A percentile compares a stretch with the other conserved stretches of the same genome.
These are phyloP conservation scores for Linderina pennispora DNA, from an alignment of 192 early-diverging fungal genomes.

Conservation along the genomic window DNA sequence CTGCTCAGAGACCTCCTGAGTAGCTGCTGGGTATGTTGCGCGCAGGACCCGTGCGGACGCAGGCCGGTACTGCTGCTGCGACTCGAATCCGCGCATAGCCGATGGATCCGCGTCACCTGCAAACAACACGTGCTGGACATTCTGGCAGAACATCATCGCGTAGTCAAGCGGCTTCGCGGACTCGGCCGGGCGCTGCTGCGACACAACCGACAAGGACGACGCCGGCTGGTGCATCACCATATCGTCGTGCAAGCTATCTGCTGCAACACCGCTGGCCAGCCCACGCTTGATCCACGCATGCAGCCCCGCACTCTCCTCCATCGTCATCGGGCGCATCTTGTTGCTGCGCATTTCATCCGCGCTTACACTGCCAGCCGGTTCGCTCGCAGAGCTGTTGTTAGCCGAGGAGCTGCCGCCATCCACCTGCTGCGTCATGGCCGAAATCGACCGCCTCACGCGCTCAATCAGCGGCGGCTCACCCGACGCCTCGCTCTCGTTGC, in stretches of 20 bases:
- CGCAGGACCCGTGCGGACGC: slow-evolving; percentile 11
- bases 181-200: not conserved
- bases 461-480: slow-evolving; percentile 23
- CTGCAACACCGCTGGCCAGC: no score
- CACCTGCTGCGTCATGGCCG: slow-evolving; percentile 26
- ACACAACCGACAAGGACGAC: slow-evolving; percentile 22
- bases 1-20: no score
- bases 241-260: no score
- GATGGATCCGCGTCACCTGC: slow-evolving; percentile 10
- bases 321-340: slow-evolving; percentile 36
- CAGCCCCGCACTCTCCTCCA: slow-evolving; percentile 37
- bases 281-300: slow-evolving; percentile 40
- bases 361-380: not conserved
- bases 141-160: slow-evolving; percentile 44
- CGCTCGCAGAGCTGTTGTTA: not conserved
- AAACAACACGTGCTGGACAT: slow-evolving; percentile 42
- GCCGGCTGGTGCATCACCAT: not conserved
- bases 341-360: not conserved
- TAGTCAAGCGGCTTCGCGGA: slow-evolving; percentile 12
- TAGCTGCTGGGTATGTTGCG: no score
- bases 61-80: not conserved
- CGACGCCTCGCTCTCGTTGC: not conserved
- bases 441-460: slow-evolving; percentile 33
- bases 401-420: no score
- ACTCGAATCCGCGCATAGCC: not conserved